These are phyloP conservation scores for Rosa persica DNA, from an alignment of 306 rosid species.

Conservation along the genomic window DNA sequence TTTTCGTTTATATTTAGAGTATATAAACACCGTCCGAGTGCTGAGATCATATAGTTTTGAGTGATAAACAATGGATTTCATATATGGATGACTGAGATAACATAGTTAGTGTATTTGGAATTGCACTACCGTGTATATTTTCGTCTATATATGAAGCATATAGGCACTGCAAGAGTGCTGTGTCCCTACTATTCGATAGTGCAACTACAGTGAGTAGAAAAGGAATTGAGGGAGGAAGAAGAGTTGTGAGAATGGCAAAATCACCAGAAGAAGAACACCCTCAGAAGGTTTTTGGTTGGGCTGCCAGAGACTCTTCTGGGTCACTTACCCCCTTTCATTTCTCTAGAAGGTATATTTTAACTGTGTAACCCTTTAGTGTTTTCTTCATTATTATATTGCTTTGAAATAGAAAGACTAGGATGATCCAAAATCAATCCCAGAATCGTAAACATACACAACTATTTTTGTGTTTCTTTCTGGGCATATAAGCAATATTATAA, in stretches of 20 bases:
- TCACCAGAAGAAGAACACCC: constrained; percentile 40
- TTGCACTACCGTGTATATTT: no score
- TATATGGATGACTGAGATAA: no score
- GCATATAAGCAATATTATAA: neutral
- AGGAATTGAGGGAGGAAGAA: neutral
- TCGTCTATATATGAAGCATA: neutral
- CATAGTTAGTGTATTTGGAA: no score
- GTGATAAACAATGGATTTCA: no score
- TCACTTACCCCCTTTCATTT: constrained; percentile 37
- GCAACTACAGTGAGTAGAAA: neutral
- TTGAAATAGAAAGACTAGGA: neutral
- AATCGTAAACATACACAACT: neutral
- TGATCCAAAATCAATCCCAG: neutral
- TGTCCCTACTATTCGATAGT: neutral
- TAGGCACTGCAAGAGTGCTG: neutral
- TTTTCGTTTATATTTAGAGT: no score
- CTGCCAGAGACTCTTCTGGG: constrained; percentile 42
- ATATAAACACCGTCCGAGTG: no score
- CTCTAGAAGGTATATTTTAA: constrained; percentile 34
- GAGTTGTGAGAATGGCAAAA: constrained; percentile 30
- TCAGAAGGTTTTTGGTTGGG: constrained; percentile 42
- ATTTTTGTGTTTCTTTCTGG: neutral
- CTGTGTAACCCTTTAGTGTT: neutral
- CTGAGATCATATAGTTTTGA: no score
- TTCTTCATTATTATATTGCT: neutral